Evolutionary conservation across 139 green algal genomes (phyloP).

Genomic region (Asterochloris sp.): DNA sequence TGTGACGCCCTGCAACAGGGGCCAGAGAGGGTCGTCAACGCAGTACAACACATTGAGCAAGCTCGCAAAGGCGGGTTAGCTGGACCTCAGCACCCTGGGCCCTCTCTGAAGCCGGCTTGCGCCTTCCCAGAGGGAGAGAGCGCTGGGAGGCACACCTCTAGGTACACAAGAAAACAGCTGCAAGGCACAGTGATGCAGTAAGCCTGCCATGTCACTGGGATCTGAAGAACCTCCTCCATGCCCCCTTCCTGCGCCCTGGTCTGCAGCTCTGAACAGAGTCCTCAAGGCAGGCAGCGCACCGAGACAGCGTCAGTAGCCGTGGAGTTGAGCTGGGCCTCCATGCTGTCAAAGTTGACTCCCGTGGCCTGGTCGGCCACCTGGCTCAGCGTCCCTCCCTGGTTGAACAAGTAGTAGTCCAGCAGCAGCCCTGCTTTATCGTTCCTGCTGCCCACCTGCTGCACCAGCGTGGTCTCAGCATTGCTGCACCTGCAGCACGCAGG

Average conservation of each 20-base stretch:
- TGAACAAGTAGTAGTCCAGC: neutral
- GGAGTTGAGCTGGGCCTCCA: neutral
- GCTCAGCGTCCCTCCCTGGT: neutral
- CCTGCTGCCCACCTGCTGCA: neutral
- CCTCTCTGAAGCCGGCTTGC: too few relatives aligned
- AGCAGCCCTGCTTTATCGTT: neutral
- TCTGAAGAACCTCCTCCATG: too few relatives aligned
- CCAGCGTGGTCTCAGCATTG: constrained; percentile 11
- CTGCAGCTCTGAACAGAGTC: too few relatives aligned
- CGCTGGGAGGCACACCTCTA: too few relatives aligned
- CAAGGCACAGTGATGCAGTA: too few relatives aligned
- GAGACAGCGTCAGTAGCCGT: neutral
- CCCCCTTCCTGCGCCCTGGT: too few relatives aligned
- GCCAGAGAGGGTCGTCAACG: neutral
- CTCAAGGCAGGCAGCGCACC: neutral
- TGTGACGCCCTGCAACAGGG: neutral
- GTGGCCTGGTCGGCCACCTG: neutral
- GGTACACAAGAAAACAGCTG: too few relatives aligned
- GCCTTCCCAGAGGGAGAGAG: too few relatives aligned
- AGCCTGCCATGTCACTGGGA: too few relatives aligned
- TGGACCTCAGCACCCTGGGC: too few relatives aligned
- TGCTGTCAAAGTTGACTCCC: constrained; percentile 5
- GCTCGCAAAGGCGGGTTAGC: neutral
- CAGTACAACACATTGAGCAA: neutral
- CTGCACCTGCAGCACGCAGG: neutral